Base-by-base conservation (phyloP, 1,284 basidiomycete genomes). In the Fomes fomentarius region DNA sequence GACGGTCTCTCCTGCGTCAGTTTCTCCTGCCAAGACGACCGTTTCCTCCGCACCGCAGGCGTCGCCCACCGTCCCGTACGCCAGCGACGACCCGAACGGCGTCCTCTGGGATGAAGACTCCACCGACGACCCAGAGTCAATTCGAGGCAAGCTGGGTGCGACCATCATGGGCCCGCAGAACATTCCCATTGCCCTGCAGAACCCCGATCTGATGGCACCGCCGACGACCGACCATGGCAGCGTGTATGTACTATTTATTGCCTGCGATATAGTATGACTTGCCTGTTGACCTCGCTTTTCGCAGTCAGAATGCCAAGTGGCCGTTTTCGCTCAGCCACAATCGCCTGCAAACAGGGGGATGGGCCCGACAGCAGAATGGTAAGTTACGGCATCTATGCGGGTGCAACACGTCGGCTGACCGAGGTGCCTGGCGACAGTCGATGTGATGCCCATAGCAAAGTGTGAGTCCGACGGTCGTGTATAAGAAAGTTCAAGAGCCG, bases 361-460 rank as follows among this genome's bases (percentile, higher is more conserved):
- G 87, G 87, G 84, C 86, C 38, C 78, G 86, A 54, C 79, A 87
- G 63, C 77, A 89, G 68, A 88, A 87, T 60, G 64, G 85, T 83
- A 57, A 39, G 75, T 59, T 24, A 21, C 47, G 41, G 39, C 15
- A 19, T 40, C 39, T 35, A 43, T 22, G n/a, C 39, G 38, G 24
- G 22, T 7, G 25, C 12, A 14, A 21, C 25, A 22, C 33, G 24
- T 42, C 47, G 41, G 11, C n/a, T 35, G 43, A 35, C 52, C 57
- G 26, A 61, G 21, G n/a, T n/a, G 38, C 4, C 42, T 26, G 77
- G n/a, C 17, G 22, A 11, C 63, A 82, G 83, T 78, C 46, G 72
- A 74, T 39, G 75, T 77, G 3, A 79, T 89, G 80, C 86, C 87
- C 3, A 74, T 87, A 31, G 84, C 85, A 10, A 77, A 74, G 41